phyloP scores from a whole-genome alignment of 2,329 filamentous ascomycete genomes.

The Aureobasidium sp. region DNA sequence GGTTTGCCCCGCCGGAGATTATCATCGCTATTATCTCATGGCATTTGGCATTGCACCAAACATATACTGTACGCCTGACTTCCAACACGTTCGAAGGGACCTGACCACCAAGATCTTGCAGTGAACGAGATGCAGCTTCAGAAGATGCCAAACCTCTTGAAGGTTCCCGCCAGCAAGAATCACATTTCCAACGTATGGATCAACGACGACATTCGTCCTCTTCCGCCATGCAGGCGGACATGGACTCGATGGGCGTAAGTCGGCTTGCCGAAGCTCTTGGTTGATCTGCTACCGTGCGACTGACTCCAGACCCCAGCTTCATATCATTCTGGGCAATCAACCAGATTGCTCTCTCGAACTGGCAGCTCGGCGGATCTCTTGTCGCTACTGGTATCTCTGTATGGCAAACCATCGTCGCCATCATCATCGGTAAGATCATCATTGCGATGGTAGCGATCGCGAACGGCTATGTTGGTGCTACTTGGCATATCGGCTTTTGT shows the following conservation, averaged over 20 bases:
- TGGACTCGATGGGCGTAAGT: slow-evolving; percentile 32
- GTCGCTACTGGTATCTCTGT: slow-evolving; percentile 34
- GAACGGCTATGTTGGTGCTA: slow-evolving; percentile 44
- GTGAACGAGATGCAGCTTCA: background rate
- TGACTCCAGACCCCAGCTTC: background rate
- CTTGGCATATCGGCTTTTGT: slow-evolving; percentile 49
- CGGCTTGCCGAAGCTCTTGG: background rate
- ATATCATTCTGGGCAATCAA: slow-evolving; percentile 37
- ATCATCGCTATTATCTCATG: background rate
- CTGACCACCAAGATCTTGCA: background rate
- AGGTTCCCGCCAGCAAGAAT: slow-evolving; percentile 22
- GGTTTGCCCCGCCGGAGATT: background rate
- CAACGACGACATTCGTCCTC: slow-evolving; percentile 37
- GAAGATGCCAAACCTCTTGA: slow-evolving; percentile 18
- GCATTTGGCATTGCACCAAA: no score
- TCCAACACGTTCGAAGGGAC: no score
- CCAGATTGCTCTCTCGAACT: slow-evolving; percentile 32
- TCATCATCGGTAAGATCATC: slow-evolving; percentile 41
- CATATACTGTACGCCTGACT: background rate
- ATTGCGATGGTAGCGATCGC: slow-evolving; percentile 54
- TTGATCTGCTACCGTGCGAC: no score
- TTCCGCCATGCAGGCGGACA: slow-evolving; percentile 33
- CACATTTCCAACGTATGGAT: slow-evolving; percentile 30
- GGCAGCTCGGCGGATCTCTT: slow-evolving; percentile 32
- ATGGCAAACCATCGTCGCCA: slow-evolving; percentile 37